phyloP scores from a whole-genome alignment of 371 early-diverging fungal genomes.

The Amoeboaphelidium protococcarum region DNA sequence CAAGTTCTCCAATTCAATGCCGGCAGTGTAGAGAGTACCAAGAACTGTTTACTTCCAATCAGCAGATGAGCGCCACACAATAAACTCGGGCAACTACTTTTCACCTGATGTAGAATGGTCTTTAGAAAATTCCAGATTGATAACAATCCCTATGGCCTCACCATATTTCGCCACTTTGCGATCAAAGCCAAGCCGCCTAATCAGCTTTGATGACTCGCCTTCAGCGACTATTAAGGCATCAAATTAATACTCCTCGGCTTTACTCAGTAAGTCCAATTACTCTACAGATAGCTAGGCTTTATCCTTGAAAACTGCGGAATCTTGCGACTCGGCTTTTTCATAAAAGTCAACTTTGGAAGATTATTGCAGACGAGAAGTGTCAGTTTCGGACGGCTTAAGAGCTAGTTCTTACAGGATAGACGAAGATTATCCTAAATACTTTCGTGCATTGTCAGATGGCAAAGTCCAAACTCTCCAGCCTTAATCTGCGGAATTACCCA shows the following conservation, averaged over 20 bases:
- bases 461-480: slow-evolving; percentile 8
- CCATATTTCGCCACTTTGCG: slow-evolving; percentile 8
- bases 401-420: slow-evolving; percentile 4
- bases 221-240: slow-evolving; percentile 12
- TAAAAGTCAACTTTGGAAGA: slow-evolving; percentile 8
- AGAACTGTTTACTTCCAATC: slow-evolving; percentile 7
- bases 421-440: neutral
- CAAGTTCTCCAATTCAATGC: slow-evolving; percentile 12
- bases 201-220: slow-evolving; percentile 12
- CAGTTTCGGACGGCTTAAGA: slow-evolving; percentile 7
- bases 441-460: slow-evolving; percentile 7
- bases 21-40: slow-evolving; percentile 7
- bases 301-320: slow-evolving; percentile 4
- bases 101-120: slow-evolving; percentile 5
- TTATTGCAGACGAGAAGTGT: slow-evolving; percentile 4
- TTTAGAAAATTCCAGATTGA: slow-evolving; percentile 12
- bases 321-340: too few species aligned
- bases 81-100: slow-evolving; percentile 8
- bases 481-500: neutral
- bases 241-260: slow-evolving; percentile 4
- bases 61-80: slow-evolving; percentile 6
- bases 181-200: slow-evolving; percentile 13
- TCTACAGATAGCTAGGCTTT: slow-evolving; percentile 5
- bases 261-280: neutral
- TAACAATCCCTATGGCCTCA: slow-evolving; percentile 15